Conservation (phyloP, 129 eudicot genomes). For the Ambrosia artemisiifolia region DNA sequence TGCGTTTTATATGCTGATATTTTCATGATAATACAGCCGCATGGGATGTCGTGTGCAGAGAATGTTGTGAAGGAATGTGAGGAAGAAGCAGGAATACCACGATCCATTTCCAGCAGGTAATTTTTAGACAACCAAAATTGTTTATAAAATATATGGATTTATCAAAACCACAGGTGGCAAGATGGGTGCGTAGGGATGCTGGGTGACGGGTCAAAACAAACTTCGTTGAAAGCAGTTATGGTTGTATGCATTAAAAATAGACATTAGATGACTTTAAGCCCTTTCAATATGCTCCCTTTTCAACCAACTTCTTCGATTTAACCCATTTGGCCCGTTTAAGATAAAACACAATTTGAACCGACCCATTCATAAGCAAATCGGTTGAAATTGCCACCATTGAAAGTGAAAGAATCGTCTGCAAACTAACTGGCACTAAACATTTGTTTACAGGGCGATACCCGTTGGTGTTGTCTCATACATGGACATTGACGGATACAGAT, state of each 20-base stretch:
- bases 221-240: too few relatives aligned
- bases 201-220: neutral
- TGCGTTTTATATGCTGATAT: neutral
- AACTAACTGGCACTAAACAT: neutral
- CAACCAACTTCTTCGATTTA: neutral
- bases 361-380: neutral
- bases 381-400: neutral
- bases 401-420: neutral
- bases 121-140: neutral
- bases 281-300: neutral
- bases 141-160: too few relatives aligned
- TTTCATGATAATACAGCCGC: conserved; percentile 49
- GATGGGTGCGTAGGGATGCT: too few relatives aligned
- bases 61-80: conserved; percentile 89
- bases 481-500: conserved; percentile 79
- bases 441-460: conserved; percentile 54
- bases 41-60: conserved; percentile 75
- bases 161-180: too few relatives aligned
- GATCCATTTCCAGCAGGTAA: conserved; percentile 54
- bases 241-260: too few relatives aligned
- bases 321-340: neutral
- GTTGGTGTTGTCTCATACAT: conserved; percentile 80
- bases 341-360: neutral
- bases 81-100: conserved; percentile 92
- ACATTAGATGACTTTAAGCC: too few relatives aligned